Base-by-base conservation (phyloP, 2,329 filamentous ascomycete genomes). In the Aspergillus neoniger region DNA sequence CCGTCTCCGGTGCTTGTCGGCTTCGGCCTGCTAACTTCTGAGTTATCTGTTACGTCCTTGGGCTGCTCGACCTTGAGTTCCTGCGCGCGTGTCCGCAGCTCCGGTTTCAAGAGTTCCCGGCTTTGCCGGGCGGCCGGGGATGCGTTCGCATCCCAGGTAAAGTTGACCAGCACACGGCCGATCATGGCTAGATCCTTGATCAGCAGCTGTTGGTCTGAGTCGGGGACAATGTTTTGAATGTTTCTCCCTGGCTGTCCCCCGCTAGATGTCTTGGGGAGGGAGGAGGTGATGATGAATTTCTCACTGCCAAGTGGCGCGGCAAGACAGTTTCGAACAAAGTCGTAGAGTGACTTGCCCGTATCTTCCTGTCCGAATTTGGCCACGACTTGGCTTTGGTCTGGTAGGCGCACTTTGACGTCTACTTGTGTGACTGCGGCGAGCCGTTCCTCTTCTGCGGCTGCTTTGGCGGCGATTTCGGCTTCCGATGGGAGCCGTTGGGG, bases 401-500 rank as follows among this genome's bases (percentile, higher is more conserved):
- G 94, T 68, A 97, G 93, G 25, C 93, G 89, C 52, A 97, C 85
- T 65, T 91, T 92, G 64, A 98, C 83, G 28, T 86, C 83, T 32
- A 96, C 85, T 32, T 86, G 85, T 54, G 85, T 86, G 62, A 93
- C 83, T 5, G 85, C 83, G 5, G 88, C 84, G 1, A 92, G 79
- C 64, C 83, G 88, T 30, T 88, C 86, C 50, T 85, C 84, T 55
- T 88, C 86, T 21, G 85, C 87, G 5, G 85, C 81, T 36, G 87
- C 88, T 65, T 88, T 86, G 23, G 88, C 87, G 38, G 87, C 88
- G 10, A 96, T 81, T 72, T 98, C 94, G 36, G 86, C 86, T 76
- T 98, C 92, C 0, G 92, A 96, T 5, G 86, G 86, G 1, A 98
- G 85, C 19, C 92, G 88, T 63, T 85, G 88, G 75, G 96, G 96